Conservation (phyloP, 129 eudicot species). For the Lactuca sativa region DNA sequence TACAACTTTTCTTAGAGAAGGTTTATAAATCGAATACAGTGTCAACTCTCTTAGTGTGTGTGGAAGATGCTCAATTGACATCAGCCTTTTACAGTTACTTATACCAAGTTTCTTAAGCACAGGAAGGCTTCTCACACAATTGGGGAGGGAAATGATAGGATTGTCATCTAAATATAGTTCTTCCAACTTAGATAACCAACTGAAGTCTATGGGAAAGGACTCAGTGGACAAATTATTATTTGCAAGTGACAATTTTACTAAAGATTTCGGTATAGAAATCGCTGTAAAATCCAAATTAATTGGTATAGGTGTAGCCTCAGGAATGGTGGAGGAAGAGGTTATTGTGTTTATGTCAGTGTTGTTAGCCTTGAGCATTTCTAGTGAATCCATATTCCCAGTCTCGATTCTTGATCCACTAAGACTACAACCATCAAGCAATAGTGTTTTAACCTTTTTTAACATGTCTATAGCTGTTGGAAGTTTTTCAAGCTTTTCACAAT, state of each 20-base stretch:
- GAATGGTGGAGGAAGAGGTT: conserved; percentile 6
- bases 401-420: not conserved
- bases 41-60: not conserved
- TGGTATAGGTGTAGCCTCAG: not conserved
- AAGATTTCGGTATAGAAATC: conserved; percentile 8
- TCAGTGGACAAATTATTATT: too few species aligned
- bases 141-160: conserved; percentile 11
- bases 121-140: conserved; percentile 25
- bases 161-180: conserved; percentile 10
- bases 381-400: not conserved
- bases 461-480: conserved; percentile 3
- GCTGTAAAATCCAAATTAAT: not conserved
- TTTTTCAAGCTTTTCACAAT: conserved; percentile 19
- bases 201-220: not conserved
- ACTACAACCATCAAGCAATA: conserved; percentile 35
- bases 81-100: not conserved
- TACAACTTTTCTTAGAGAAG: not conserved
- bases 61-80: conserved; percentile 6
- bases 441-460: conserved; percentile 24
- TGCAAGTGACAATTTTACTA: not conserved
- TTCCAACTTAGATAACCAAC: not conserved
- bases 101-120: conserved; percentile 12
- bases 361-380: not conserved
- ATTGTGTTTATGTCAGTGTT: not conserved
- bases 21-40: not conserved